Evolutionary conservation across 2,329 filamentous ascomycete species (phyloP).

Genomic region (Trichoderma sp.): DNA sequence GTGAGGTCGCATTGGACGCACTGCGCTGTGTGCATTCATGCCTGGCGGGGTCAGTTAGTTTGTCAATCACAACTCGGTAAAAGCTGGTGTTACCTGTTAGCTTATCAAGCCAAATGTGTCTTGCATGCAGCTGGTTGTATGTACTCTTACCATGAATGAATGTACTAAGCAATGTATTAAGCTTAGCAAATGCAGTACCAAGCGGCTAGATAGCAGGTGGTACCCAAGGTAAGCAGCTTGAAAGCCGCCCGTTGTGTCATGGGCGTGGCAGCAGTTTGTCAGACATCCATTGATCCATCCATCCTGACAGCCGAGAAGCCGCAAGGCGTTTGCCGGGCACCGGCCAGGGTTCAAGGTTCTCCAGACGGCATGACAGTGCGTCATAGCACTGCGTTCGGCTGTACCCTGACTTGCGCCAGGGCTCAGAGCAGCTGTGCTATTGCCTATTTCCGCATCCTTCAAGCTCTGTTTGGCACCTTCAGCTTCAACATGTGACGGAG

Average conservation of each 20-base stretch:
- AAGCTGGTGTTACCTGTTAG: not conserved
- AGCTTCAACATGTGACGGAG: conserved; percentile 10
- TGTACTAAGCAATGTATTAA: not conserved
- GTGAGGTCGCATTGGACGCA: not conserved
- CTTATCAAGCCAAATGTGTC: not conserved
- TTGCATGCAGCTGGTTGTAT: not conserved
- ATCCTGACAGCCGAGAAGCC: not conserved
- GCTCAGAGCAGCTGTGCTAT: not conserved
- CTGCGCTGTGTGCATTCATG: not conserved
- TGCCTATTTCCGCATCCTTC: conserved; percentile 7
- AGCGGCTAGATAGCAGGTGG: not conserved
- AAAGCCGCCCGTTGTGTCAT: not conserved
- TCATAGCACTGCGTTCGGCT: not conserved
- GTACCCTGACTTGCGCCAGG: not conserved
- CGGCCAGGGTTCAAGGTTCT: conserved; percentile 3
- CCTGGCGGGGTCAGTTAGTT: not conserved
- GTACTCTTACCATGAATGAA: not conserved
- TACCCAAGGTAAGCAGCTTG: not conserved
- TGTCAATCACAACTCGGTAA: not conserved
- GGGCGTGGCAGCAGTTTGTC: not conserved
- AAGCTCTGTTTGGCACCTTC: conserved; percentile 14
- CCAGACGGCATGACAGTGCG: conserved; percentile 1
- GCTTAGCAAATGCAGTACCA: not conserved
- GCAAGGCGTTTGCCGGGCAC: not conserved
- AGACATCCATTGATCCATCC: not conserved